Evolutionary conservation across 2,329 filamentous ascomycete species (phyloP).

Genomic region (Fusarium fujikuroi): DNA sequence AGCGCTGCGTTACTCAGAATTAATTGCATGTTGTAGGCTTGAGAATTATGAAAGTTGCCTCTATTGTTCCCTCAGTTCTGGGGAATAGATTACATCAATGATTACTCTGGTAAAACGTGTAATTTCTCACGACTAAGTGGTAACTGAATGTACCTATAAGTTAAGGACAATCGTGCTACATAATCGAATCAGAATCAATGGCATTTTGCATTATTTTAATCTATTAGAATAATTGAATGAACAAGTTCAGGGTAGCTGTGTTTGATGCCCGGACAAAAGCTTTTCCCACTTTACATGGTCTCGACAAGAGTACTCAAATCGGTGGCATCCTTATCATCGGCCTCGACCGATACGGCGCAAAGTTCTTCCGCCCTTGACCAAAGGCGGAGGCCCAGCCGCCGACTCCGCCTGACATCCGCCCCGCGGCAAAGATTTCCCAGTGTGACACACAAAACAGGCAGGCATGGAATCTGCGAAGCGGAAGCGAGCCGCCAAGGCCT

Average conservation of each 20-base stretch:
- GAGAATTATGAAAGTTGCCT: no score
- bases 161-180: rapidly evolving
- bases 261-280: not conserved
- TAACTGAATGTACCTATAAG: not conserved
- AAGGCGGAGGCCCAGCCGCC: constrained; percentile 28
- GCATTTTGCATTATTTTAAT: not conserved
- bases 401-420: constrained; percentile 23
- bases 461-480: constrained; percentile 35
- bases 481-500: constrained; percentile 40
- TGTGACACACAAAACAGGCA: constrained; percentile 3
- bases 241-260: not conserved
- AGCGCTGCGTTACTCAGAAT: no score
- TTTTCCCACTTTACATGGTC: no score
- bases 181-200: not conserved
- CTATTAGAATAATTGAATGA: rapidly evolving
- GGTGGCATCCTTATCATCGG: no score
- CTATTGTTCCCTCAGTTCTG: no score
- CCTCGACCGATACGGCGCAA: not conserved
- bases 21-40: no score
- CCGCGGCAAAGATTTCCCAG: constrained; percentile 27
- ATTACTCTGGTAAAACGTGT: rapidly evolving
- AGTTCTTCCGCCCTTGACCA: not conserved
- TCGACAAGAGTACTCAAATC: no score
- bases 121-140: rapidly evolving
- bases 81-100: no score